A percentile compares a stretch with the other conserved stretches of the same genome.
Conservation (phyloP, 805 yeast species). For the Grigorovia yakushimaensis region DNA sequence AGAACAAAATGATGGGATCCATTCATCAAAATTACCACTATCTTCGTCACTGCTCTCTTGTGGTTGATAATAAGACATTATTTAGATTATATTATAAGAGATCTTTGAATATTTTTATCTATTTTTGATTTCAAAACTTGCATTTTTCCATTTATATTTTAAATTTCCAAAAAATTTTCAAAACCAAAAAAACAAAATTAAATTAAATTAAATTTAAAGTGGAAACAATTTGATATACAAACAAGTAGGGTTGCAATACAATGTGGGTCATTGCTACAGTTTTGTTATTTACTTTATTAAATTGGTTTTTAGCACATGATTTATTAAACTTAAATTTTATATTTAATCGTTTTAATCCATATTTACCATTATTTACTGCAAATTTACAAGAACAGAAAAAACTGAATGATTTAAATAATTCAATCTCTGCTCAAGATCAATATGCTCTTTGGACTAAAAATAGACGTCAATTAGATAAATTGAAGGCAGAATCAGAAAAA, state of each 20-base stretch:
- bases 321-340: background rate
- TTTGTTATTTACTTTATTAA: background rate
- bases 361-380: background rate
- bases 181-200: too few species aligned
- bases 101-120: background rate
- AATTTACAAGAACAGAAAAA: slow-evolving; percentile 37
- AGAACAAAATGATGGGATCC: slow-evolving; percentile 76
- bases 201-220: too few species aligned
- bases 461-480: slow-evolving; percentile 57
- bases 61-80: background rate
- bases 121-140: too few species aligned
- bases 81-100: background rate
- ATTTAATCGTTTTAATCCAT: background rate
- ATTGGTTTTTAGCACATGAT: background rate
- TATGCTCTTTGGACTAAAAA: slow-evolving; percentile 94
- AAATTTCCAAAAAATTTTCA: background rate
- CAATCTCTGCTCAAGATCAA: slow-evolving; percentile 80
- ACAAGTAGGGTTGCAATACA: too few species aligned
- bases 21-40: slow-evolving; percentile 42
- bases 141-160: background rate
- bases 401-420: slow-evolving; percentile 43
- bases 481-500: slow-evolving; percentile 41
- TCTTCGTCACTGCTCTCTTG: slow-evolving; percentile 17
- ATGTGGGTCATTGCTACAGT: background rate
- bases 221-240: too few species aligned